Conservation (phyloP, 108 stramenopile species). For the Epithemia pelagica region DNA sequence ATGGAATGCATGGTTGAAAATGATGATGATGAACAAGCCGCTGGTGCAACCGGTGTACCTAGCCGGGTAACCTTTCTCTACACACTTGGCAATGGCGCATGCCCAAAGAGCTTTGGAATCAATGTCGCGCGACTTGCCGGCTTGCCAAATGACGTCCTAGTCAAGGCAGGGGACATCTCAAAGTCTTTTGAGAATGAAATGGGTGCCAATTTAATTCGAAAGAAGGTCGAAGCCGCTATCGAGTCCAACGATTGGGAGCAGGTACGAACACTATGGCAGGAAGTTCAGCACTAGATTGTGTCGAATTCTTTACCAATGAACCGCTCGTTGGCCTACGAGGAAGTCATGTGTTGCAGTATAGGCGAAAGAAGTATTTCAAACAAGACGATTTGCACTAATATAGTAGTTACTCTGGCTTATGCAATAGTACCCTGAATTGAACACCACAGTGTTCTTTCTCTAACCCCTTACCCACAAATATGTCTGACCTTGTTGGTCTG, state of each 20-base stretch:
- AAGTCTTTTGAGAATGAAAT: conserved; percentile 70
- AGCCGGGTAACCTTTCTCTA: conserved; percentile 95
- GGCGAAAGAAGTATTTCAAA: too few relatives aligned
- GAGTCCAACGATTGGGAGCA: neutral
- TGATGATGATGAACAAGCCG: conserved; percentile 13
- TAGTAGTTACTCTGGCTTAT: too few relatives aligned
- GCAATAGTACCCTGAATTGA: too few relatives aligned
- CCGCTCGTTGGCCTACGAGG: too few relatives aligned
- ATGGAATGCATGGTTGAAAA: conserved; percentile 96
- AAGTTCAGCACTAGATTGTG: neutral
- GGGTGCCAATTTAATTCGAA: neutral
- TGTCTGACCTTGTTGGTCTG: too few relatives aligned
- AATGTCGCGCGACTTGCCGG: conserved; percentile 96
- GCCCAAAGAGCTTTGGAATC: conserved; percentile 97
- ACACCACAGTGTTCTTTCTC: too few relatives aligned
- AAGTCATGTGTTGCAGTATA: too few relatives aligned
- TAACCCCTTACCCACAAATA: too few relatives aligned
- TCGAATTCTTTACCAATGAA: too few relatives aligned
- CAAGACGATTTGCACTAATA: too few relatives aligned
- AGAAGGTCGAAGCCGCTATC: neutral
- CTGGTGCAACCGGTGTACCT: conserved; percentile 25
- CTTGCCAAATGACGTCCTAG: conserved; percentile 90
- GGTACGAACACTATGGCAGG: neutral
- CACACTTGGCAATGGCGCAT: conserved; percentile 88
- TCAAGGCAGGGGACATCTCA: conserved; percentile 67